Evolutionary conservation across 441 rosid species (phyloP).

Genomic region (Arabidopsis hybrid): DNA sequence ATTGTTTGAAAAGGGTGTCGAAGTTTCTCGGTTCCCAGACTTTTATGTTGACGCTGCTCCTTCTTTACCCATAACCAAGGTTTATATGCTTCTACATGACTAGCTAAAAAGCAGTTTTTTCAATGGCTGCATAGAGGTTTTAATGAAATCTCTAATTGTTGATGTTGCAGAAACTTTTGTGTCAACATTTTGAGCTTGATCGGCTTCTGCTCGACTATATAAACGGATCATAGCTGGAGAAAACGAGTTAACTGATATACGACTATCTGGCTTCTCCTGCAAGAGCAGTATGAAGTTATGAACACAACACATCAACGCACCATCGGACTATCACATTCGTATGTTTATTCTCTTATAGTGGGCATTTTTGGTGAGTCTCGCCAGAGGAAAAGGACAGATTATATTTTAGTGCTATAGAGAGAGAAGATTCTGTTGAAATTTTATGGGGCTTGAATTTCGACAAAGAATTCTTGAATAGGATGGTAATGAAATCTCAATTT

Average conservation of each 20-base stretch:
- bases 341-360: conserved; percentile 15
- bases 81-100: conserved; percentile 33
- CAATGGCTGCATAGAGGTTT: conserved; percentile 10
- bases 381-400: conserved; percentile 31
- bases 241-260: neutral
- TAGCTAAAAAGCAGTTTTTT: neutral
- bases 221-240: conserved; percentile 56
- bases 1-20: conserved; percentile 76
- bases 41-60: conserved; percentile 64
- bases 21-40: conserved; percentile 81
- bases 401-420: conserved; percentile 15
- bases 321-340: neutral
- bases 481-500: conserved; percentile 26
- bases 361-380: conserved; percentile 35
- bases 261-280: conserved; percentile 6
- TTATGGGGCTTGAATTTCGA: conserved; percentile 2
- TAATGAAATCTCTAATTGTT: conserved; percentile 28
- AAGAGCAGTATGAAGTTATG: conserved; percentile 5
- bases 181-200: conserved; percentile 78
- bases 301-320: conserved; percentile 2
- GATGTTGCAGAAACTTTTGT: conserved; percentile 70
- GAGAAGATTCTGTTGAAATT: conserved; percentile 11
- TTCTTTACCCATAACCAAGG: conserved; percentile 75
- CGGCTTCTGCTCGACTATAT: conserved; percentile 73
- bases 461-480: conserved; percentile 11